phyloP scores from a whole-genome alignment of 495 filamentous ascomycete genomes.

The Chaetomium fimeti region DNA sequence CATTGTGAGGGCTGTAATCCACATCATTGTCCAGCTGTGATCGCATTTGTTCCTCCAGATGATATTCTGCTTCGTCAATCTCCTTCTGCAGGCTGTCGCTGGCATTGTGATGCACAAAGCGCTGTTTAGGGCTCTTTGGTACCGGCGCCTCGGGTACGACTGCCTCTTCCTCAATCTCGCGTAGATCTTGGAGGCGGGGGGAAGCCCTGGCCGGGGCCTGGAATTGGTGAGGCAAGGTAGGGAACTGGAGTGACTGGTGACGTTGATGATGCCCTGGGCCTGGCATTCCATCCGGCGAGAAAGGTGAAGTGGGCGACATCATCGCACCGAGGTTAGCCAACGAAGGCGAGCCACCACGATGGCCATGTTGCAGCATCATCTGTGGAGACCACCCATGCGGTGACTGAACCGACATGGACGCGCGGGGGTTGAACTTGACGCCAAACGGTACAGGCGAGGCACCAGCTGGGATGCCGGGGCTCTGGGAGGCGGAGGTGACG shows the following conservation, averaged over 20 bases:
- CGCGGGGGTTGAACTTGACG: slow-evolving; percentile 53
- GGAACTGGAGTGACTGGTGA: slow-evolving; percentile 59
- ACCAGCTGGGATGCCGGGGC: slow-evolving; percentile 52
- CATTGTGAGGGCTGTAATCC: slow-evolving; percentile 56
- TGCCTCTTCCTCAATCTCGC: slow-evolving; percentile 56
- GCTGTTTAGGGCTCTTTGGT: slow-evolving; percentile 49
- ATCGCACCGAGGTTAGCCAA: slow-evolving; percentile 49
- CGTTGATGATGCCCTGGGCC: slow-evolving; percentile 52
- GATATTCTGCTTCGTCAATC: slow-evolving; percentile 81
- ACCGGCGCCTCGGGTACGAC: slow-evolving; percentile 42
- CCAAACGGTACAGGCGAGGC: slow-evolving; percentile 59
- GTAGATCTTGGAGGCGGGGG: slow-evolving; percentile 54
- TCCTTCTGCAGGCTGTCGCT: slow-evolving; percentile 72
- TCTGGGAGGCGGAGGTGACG: slow-evolving; percentile 54
- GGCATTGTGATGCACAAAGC: slow-evolving; percentile 44
- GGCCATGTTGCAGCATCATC: slow-evolving; percentile 51
- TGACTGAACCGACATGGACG: slow-evolving; percentile 54
- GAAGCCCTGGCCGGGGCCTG: slow-evolving; percentile 55
- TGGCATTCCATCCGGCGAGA: slow-evolving; percentile 49
- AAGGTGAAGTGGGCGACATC: slow-evolving; percentile 53
- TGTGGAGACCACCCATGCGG: slow-evolving; percentile 56
- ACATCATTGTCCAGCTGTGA: slow-evolving; percentile 68
- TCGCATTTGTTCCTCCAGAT: slow-evolving; percentile 70
- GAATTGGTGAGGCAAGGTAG: slow-evolving; percentile 53
- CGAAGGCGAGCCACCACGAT: slow-evolving; percentile 59